Base-by-base conservation (phyloP, 1,284 basidiomycete species). In the Nidula niveotomentosa region DNA sequence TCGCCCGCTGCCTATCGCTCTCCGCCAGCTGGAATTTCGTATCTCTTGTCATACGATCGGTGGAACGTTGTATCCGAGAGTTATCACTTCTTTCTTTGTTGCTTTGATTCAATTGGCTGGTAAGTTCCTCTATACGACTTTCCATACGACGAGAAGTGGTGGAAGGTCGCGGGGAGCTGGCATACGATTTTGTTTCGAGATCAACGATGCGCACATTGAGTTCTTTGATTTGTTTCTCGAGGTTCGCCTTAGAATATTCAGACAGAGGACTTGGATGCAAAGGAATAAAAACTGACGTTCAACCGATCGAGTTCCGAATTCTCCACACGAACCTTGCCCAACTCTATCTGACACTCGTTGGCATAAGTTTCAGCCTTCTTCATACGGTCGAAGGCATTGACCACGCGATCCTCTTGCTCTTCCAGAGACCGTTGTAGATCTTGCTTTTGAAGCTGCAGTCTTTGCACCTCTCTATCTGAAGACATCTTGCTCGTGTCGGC, bases 161-260 rank as follows among this genome's bases (percentile, higher is more conserved):
- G 2, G 77, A 66, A 8, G 86, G 78, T 23, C 86, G 79, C n/a
- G 89, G 84, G 13, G 83, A 81, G 56, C 69, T 83, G 7, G 84
- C 70, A 60, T 90, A 86, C 1, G 90, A 86, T 62, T 80, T 88
- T 0, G 90, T 91, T 67, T 93, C 92, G 9, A 93, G 75, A 63
- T 93, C 91, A 7, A 91, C 86, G 55, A 93, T 84, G 35, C 85
- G 86, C 37, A 91, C 79, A 56, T 92, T 91, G 36, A 93, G 73
- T 49, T 93, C 90, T 65, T 93, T 93, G 63, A 90, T 78, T 68
- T 92, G 88, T 64, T 91, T 92, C 74, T 93, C 91, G 17, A 94
- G 76, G 56, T 78, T 84, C 8, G 89, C 90, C 91, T 94, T 59
- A 43, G 37, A 36, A 37, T 47, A 39, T 51, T 55, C 48, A 44